These are phyloP conservation scores for Begonia peltatifolia DNA, from an alignment of 306 rosid species.

Conservation along the genomic window DNA sequence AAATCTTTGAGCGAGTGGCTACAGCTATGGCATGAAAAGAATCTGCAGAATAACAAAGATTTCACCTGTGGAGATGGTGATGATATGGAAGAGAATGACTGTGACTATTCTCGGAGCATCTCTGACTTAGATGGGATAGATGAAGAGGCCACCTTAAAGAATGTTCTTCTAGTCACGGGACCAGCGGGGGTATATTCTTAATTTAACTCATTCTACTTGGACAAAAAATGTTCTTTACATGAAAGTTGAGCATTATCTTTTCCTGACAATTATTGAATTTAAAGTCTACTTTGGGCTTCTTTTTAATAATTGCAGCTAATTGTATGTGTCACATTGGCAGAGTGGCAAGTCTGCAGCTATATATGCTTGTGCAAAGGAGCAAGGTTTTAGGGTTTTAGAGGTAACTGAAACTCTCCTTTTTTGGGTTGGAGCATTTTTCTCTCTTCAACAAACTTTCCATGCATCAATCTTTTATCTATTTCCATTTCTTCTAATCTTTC, in stretches of 20 bases:
- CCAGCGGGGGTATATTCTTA: conserved; percentile 54
- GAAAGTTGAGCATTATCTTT: conserved; percentile 3
- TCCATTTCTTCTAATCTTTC: too few relatives aligned
- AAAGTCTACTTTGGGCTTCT: too few relatives aligned
- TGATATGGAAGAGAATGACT: conserved; percentile 19
- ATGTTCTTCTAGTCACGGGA: conserved; percentile 72
- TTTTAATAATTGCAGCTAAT: neutral
- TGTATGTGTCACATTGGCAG: conserved; percentile 34
- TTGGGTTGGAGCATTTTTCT: neutral
- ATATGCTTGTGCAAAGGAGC: conserved; percentile 88
- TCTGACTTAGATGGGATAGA: conserved; percentile 27
- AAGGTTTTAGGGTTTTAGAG: conserved; percentile 74
- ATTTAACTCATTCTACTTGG: too few relatives aligned
- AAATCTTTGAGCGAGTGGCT: conserved; percentile 66
- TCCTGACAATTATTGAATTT: neutral
- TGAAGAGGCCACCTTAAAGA: conserved; percentile 31
- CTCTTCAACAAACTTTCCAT: neutral
- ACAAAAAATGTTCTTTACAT: conserved; percentile 6
- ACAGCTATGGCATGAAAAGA: conserved; percentile 50
- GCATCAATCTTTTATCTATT: too few relatives aligned
- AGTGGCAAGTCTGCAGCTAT: conserved; percentile 95
- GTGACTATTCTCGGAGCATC: conserved; percentile 29
- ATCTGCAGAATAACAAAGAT: conserved; percentile 23
- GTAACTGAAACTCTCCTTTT: conserved; percentile 22
- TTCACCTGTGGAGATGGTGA: conserved; percentile 13